Percentiles rank a stretch among this genome's conserved stretches.
Conservation (phyloP, 768 basidiomycete genomes). For the Boletus bicolor region DNA sequence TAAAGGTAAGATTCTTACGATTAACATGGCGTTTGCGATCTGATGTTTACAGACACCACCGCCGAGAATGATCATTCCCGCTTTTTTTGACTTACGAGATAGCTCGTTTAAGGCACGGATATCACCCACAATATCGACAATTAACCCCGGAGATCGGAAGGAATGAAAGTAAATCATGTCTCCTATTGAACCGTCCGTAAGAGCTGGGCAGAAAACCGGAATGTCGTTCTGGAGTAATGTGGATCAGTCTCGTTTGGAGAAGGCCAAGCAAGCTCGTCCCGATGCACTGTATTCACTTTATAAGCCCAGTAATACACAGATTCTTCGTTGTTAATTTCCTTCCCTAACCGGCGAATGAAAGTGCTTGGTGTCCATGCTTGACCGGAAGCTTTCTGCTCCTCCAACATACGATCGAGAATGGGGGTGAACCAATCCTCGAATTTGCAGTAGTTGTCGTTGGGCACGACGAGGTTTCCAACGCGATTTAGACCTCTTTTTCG, state of each 20-base stretch:
- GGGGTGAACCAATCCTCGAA: constrained; percentile 99
- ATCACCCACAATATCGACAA: constrained; percentile 92
- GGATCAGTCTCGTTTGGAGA: constrained; percentile 25
- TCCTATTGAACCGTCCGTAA: constrained; percentile 97
- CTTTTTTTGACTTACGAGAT: constrained; percentile 81
- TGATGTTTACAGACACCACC: constrained; percentile 99
- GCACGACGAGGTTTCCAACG: constrained; percentile 93
- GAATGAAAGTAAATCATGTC: constrained; percentile 99
- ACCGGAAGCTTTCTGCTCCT: constrained; percentile 73
- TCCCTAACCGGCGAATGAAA: constrained; percentile 90
- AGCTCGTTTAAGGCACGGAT: constrained; percentile 90
- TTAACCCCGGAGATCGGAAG: constrained; percentile 78
- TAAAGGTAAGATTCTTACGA: constrained; percentile 50
- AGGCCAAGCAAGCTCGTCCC: constrained; percentile 8
- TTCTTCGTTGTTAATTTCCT: constrained; percentile 95
- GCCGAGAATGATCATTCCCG: constrained; percentile 97
- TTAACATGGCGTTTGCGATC: constrained; percentile 99
- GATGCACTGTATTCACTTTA: constrained; percentile 64
- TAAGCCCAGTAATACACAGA: constrained; percentile 99
- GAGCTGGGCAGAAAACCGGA: constrained; percentile 96
- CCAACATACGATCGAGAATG: constrained; percentile 85
- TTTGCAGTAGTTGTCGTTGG: constrained; percentile 98
- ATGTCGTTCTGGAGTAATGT: constrained; percentile 77
- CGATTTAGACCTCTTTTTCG: constrained; percentile 92
- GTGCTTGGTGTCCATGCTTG: constrained; percentile 89